Base-by-base conservation (phyloP, 2,329 filamentous ascomycete species). In the Penicillium sp. region DNA sequence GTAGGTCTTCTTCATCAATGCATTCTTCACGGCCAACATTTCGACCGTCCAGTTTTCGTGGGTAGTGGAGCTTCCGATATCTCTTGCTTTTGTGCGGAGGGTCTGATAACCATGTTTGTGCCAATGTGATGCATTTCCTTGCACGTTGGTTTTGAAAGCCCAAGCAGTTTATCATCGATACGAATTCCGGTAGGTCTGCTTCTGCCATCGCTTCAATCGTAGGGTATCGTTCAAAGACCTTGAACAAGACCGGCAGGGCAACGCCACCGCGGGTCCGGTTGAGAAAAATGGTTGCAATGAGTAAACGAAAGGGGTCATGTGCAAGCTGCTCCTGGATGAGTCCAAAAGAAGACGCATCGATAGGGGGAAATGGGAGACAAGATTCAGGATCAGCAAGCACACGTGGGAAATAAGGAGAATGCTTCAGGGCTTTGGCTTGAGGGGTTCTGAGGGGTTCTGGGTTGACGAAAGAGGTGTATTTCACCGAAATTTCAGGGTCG, bases 271-370 rank as follows among this genome's bases (percentile, higher is more conserved):
- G 76, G 0, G 89, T 95, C 52, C 85, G 83, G 66, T 91, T 91
- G 28, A 95, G 80, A 60, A 95, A 90, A 0, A 87, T 88, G 5
- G 89, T 83, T 12, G 86, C 88, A 28, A 95, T 75, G 2, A 95
- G 77, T 2, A 96, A 78, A 56, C 82, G 83, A 66, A 94, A 95
- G 0, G 89, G 85, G 49, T 88, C 78, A 43, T 79, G 68, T 2
- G 82, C 81, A 15, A 95, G 78, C 55, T 83, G 78, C 64, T 95
- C 90, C 65, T 96, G 90, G 33, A 95, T 81, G 2, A 96, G 77
- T 0, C 89, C 89, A 63, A 95, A 95, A 6, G 62, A 67, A 0
- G 75, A 63, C 0, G 79, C 74, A 7, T 77, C 75, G 31, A 89
- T 78, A 0, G 82, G 78, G 0, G 88, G 86, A 56, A 91, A 87